A percentile compares a stretch with the other conserved stretches of the same genome.
phyloP scores from a whole-genome alignment of 2,329 filamentous ascomycete genomes.

The Davidsoniella virescens region DNA sequence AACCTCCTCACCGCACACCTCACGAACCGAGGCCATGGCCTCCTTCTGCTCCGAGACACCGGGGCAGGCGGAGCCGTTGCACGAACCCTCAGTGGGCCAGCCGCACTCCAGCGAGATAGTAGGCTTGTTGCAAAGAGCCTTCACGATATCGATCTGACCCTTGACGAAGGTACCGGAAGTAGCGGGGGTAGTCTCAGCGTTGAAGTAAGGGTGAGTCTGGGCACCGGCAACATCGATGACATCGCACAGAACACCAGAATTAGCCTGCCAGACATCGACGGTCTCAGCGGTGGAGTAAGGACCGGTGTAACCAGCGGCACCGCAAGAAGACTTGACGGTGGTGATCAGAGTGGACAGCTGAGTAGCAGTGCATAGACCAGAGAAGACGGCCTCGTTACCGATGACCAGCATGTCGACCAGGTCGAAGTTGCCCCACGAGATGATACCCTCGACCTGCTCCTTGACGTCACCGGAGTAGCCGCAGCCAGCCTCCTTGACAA shows the following conservation, averaged over 20 bases:
- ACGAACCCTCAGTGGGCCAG: constrained; percentile 57
- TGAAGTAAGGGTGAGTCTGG: constrained; percentile 95
- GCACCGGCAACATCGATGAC: constrained; percentile 63
- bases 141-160: constrained; percentile 54
- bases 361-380: constrained; percentile 45
- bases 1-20: constrained; percentile 47
- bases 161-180: constrained; percentile 63
- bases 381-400: constrained; percentile 82
- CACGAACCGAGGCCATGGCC: constrained; percentile 57
- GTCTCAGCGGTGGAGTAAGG: constrained; percentile 76
- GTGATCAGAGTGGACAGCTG: constrained; percentile 57
- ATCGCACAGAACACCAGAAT: constrained; percentile 44
- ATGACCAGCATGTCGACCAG: constrained; percentile 66
- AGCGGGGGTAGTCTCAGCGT: constrained; percentile 44
- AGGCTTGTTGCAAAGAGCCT: constrained; percentile 55
- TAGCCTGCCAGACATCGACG: constrained; percentile 58
- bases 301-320: constrained; percentile 50
- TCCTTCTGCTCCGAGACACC: constrained; percentile 47
- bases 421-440: constrained; percentile 56
- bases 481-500: constrained; percentile 52
- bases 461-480: constrained; percentile 45
- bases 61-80: constrained; percentile 60
- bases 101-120: constrained; percentile 80
- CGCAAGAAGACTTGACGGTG: constrained; percentile 47
- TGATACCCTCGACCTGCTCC: constrained; percentile 58